phyloP scores from a whole-genome alignment of 2,329 filamentous ascomycete species.

The Verticillium nonalfalfae region DNA sequence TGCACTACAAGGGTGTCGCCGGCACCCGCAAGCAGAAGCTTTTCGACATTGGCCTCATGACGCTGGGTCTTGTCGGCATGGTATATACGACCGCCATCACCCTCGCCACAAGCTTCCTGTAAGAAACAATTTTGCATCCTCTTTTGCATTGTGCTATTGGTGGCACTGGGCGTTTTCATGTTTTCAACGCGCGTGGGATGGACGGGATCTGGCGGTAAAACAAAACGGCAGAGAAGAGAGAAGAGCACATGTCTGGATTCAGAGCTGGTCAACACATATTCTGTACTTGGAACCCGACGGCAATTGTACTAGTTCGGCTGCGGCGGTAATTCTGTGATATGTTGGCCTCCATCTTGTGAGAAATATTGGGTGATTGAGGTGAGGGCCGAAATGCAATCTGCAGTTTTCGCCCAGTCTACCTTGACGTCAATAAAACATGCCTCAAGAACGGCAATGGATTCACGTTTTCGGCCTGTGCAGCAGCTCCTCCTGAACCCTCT shows the following conservation, averaged over 20 bases:
- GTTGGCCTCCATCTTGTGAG: too few species aligned
- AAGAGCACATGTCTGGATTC: background rate
- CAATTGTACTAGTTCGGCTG: background rate
- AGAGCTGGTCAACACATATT: too few species aligned
- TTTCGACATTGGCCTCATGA: conserved; percentile 57
- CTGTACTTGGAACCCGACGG: too few species aligned
- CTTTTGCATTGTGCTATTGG: background rate
- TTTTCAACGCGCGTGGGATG: background rate
- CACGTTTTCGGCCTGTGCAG: background rate
- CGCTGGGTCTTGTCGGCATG: conserved; percentile 60
- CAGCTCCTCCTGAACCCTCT: too few species aligned
- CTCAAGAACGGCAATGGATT: background rate
- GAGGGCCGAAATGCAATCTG: too few species aligned
- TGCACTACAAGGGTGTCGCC: conserved; percentile 65
- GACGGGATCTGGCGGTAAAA: background rate
- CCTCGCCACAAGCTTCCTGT: conserved; percentile 32
- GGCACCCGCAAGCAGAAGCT: conserved; percentile 46
- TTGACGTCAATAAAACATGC: background rate
- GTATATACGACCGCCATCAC: conserved; percentile 65
- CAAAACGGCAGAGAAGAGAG: background rate
- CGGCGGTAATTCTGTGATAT: too few species aligned
- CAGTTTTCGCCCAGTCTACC: too few species aligned
- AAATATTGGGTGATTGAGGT: too few species aligned
- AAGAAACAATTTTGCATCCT: background rate
- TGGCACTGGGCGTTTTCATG: background rate